Evolutionary conservation across 495 filamentous ascomycete species (phyloP), one percentile per base, ranked within the genome.

Genomic region (Penicillium verhagenii): DNA sequence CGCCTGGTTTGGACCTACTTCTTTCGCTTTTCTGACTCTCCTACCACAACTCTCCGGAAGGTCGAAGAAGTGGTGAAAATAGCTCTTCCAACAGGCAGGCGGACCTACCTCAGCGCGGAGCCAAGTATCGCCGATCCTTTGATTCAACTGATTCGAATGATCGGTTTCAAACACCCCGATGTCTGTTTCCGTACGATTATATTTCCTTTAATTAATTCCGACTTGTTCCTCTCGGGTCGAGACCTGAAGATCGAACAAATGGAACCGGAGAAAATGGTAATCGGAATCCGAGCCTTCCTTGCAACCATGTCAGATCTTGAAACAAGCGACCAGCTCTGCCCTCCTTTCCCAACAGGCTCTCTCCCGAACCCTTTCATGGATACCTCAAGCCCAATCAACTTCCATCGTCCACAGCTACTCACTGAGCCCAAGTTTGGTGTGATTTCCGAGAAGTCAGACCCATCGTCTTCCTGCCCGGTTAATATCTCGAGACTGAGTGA

Each of bases 1-100:
- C 86, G 92, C 51, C 77, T 99, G n/a, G 76, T 96, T 3, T 99
- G 94, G 94, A 92, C 91, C 1, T 99, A 96, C 72, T 81, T 97
- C 21, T 96, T 96, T 68, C 84, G 92, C 18, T 79, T 86, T 72
- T 82, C 80, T 4, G 95, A 97, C 53, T 73, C 84, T 11, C 78
- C 82, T 10, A 83, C 83, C 40, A 76, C 78, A 24, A 86, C 85
- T 4, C 80, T 85, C 35, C 85, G 85, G 52, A 96, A 92, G 66
- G 77, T 97, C 29, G 91, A 97, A 54, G 92, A 96, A 47, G 83
- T 97, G 23, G 77, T 92, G 38, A 87, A 83, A 64, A 79, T 93
- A 56, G 84, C 96, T 8, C 80, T 99, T 13, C 90, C 90, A 2
- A 78, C 83, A 7, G 83, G 90, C 21, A 92, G 87, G 66, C 86